Evolutionary conservation across 2,329 filamentous ascomycete species (phyloP).

Genomic region (Aspergillus bombycis): DNA sequence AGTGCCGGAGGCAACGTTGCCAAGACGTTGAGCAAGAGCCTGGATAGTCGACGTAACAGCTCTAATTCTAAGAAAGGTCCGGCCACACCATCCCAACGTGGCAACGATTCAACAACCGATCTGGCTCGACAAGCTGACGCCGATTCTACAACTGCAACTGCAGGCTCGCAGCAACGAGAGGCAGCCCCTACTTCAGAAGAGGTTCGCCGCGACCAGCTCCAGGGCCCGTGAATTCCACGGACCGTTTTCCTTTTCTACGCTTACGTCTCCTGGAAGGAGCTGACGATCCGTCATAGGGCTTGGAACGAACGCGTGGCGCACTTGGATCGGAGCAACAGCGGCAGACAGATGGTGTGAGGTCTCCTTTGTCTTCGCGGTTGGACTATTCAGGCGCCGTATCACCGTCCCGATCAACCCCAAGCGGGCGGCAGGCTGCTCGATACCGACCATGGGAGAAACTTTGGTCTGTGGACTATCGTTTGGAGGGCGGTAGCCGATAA

Average conservation of each 20-base stretch:
- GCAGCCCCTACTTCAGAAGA: constrained; percentile 48
- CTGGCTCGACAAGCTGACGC: constrained; percentile 40
- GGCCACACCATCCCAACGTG: constrained; percentile 32
- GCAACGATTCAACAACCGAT: constrained; percentile 40
- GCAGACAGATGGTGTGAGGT: constrained; percentile 11
- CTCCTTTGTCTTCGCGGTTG: constrained; percentile 21
- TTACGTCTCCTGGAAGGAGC: constrained; percentile 18
- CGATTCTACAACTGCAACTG: constrained; percentile 27
- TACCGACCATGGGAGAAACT: constrained; percentile 47
- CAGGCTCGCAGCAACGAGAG: constrained; percentile 38
- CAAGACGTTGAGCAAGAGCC: constrained; percentile 79
- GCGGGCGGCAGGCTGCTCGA: constrained; percentile 25
- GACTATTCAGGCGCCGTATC: constrained; percentile 17
- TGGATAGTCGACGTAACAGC: constrained; percentile 89
- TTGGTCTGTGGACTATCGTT: constrained; percentile 48
- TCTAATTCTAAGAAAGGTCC: constrained; percentile 76
- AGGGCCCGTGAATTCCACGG: constrained; percentile 42
- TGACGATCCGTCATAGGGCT: constrained; percentile 28
- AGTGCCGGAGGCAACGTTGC: constrained; percentile 72
- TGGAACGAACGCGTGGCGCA: constrained; percentile 16
- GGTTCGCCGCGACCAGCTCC: constrained; percentile 52
- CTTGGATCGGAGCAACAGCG: constrained; percentile 5
- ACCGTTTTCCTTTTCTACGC: constrained; percentile 12
- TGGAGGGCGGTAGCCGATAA: constrained; percentile 31
- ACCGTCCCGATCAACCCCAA: constrained; percentile 31